A percentile compares a stretch with the other conserved stretches of the same genome.
These are phyloP conservation scores for Bipolaris victoriae DNA, from an alignment of 2,329 filamentous ascomycete species.

Conservation along the genomic window DNA sequence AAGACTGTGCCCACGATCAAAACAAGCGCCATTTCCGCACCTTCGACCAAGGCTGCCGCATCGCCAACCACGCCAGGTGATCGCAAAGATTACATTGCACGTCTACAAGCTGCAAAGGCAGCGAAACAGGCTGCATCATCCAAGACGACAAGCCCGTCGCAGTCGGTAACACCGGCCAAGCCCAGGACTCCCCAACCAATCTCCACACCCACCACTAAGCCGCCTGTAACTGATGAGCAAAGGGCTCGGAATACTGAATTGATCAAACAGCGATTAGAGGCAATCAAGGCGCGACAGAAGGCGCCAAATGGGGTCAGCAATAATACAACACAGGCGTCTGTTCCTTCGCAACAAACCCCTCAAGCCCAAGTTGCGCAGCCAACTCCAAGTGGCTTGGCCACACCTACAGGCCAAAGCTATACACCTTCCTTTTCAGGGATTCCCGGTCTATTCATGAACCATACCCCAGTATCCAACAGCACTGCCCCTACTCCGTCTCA, in stretches of 20 bases:
- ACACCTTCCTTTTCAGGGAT: conserved; percentile 49
- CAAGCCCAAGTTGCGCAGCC: conserved; percentile 6
- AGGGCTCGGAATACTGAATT: conserved; percentile 73
- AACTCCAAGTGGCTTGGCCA: conserved; percentile 6
- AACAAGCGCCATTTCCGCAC: conserved; percentile 23
- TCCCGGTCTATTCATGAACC: conserved; percentile 61
- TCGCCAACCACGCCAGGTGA: conserved; percentile 57
- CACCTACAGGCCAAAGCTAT: conserved; percentile 12
- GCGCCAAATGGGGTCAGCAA: conserved; percentile 16
- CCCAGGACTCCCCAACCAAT: conserved; percentile 21
- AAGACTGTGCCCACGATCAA: conserved; percentile 30
- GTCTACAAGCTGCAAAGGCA: conserved; percentile 74
- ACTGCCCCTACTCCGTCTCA: conserved; percentile 13
- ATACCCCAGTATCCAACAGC: conserved; percentile 15
- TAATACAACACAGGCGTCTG: conserved; percentile 2
- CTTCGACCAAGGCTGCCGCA: conserved; percentile 19
- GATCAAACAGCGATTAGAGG: conserved; percentile 78
- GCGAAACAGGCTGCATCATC: conserved; percentile 50
- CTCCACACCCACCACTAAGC: conserved; percentile 21
- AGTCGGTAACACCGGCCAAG: conserved; percentile 26
- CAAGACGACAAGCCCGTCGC: conserved; percentile 29
- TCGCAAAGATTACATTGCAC: conserved; percentile 77
- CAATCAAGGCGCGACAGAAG: conserved; percentile 47
- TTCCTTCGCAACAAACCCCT: conserved; percentile 7
- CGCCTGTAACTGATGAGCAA: conserved; percentile 44